Evolutionary conservation across 352 stramenopile genomes (phyloP).

Genomic region (Blastocystis sp.): DNA sequence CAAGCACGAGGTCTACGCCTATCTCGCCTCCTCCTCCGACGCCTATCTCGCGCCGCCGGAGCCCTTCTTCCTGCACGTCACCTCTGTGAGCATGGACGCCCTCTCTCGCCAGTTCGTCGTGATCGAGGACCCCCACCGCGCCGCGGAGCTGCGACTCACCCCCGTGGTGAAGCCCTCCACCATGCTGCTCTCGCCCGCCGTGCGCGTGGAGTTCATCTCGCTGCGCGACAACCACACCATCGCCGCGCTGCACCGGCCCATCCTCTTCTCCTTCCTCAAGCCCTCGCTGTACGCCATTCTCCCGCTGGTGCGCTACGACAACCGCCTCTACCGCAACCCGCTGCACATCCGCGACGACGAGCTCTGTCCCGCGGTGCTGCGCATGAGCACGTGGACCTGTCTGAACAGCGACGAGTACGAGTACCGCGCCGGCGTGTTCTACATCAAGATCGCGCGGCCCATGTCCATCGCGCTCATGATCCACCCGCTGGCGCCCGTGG

Average conservation of each 20-base stretch:
- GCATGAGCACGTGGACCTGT: not conserved
- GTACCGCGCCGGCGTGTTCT: not conserved
- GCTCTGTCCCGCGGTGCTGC: not conserved
- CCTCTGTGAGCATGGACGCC: not conserved
- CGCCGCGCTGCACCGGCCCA: not conserved
- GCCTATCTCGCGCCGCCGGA: not conserved
- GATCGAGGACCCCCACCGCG: not conserved
- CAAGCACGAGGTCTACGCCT: constrained; percentile 26
- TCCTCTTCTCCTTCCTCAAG: not conserved
- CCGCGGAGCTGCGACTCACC: not conserved
- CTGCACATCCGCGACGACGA: constrained; percentile 15
- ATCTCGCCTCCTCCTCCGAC: not conserved
- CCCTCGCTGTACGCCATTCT: not conserved
- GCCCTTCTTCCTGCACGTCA: constrained; percentile 30
- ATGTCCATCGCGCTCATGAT: constrained; percentile 6
- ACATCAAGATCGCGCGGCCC: not conserved
- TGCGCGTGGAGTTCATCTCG: constrained; percentile 22
- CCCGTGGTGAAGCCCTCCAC: not conserved
- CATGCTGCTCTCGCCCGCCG: not conserved
- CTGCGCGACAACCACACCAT: not conserved
- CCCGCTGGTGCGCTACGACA: constrained; percentile 4
- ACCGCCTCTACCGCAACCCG: not conserved
- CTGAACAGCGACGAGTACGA: not conserved
- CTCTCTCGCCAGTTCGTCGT: constrained; percentile 5
- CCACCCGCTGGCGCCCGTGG: not conserved